Percentiles rank a stretch among this genome's conserved stretches.
Evolutionary conservation across 1,284 basidiomycete species (phyloP).

Genomic region (Rhodotorula sp.): DNA sequence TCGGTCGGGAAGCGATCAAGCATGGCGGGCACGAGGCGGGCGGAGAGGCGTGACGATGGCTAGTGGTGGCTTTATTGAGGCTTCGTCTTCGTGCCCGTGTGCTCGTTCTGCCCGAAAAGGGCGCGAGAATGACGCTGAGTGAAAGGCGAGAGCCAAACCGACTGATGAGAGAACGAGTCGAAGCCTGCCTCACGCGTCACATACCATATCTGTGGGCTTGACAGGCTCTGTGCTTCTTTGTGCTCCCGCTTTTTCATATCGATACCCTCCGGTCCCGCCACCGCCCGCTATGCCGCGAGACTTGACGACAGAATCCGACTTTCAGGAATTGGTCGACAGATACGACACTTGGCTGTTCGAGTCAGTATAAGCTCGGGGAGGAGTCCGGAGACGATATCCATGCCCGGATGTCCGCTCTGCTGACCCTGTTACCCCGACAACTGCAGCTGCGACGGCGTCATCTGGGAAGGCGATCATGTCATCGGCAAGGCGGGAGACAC

Average conservation of each 20-base stretch:
- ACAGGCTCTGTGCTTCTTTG: no score
- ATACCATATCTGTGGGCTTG: no score
- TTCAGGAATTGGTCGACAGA: conserved; percentile 56
- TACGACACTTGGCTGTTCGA: conserved; percentile 95
- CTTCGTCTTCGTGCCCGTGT: no score
- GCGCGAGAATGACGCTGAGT: no score
- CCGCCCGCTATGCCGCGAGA: not conserved
- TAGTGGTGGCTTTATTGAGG: no score
- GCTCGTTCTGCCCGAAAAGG: no score
- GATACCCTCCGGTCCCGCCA: no score
- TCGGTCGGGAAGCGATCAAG: not conserved
- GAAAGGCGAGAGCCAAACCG: no score
- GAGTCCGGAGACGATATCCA: no score
- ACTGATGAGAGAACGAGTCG: no score
- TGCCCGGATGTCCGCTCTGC: not conserved
- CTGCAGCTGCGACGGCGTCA: conserved; percentile 39
- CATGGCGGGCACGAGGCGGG: not conserved
- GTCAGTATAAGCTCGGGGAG: conserved; percentile 67
- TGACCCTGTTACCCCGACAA: not conserved
- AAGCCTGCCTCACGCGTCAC: no score
- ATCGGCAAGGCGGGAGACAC: conserved; percentile 37
- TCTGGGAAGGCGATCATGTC: conserved; percentile 45
- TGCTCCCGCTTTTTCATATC: not conserved
- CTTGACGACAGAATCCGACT: conserved; percentile 4
- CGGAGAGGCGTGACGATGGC: no score